Conservation (phyloP, 2,329 filamentous ascomycete genomes). For the Fusarium abutilonis region DNA sequence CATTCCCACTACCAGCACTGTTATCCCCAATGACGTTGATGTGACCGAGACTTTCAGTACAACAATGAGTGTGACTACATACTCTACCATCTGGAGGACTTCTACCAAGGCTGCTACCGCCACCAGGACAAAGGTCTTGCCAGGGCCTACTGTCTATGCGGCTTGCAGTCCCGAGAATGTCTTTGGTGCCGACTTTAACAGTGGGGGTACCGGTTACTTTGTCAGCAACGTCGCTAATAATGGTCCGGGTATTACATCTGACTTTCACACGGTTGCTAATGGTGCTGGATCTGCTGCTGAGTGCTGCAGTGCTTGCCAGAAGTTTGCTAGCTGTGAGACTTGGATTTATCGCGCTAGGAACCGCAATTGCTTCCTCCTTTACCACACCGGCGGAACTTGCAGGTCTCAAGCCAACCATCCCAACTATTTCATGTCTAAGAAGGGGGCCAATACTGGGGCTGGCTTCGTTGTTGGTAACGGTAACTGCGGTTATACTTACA, state of each 20-base stretch:
- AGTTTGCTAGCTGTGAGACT: conserved; percentile 6
- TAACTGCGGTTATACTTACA: conserved; percentile 11
- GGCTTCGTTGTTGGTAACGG: conserved; percentile 10
- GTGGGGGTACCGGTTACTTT: conserved; percentile 7
- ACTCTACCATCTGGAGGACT: conserved; percentile 5
- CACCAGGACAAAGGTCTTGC: conserved; percentile 6
- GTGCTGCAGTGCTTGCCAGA: conserved; percentile 14
- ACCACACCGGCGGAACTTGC: conserved; percentile 1
- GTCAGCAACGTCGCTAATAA: conserved; percentile 18
- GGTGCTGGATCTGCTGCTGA: background rate
- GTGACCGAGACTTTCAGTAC: conserved; percentile 3
- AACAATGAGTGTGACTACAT: conserved; percentile 10
- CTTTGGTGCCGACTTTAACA: conserved; percentile 16
- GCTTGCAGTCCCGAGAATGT: conserved; percentile 7
- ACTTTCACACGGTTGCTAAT: conserved; percentile 9
- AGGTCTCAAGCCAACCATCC: conserved; percentile 1
- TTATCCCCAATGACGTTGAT: conserved; percentile 11
- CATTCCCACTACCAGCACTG: conserved; percentile 6
- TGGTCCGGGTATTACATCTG: conserved; percentile 8
- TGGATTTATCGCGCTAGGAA: conserved; percentile 4
- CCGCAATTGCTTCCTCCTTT: conserved; percentile 20
- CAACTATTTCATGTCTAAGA: conserved; percentile 15
- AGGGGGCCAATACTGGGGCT: conserved; percentile 3
- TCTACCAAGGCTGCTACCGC: background rate
- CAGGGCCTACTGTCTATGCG: conserved; percentile 5